Conservation (phyloP, 2,329 filamentous ascomycete genomes). For the Colletotrichum liriopes region DNA sequence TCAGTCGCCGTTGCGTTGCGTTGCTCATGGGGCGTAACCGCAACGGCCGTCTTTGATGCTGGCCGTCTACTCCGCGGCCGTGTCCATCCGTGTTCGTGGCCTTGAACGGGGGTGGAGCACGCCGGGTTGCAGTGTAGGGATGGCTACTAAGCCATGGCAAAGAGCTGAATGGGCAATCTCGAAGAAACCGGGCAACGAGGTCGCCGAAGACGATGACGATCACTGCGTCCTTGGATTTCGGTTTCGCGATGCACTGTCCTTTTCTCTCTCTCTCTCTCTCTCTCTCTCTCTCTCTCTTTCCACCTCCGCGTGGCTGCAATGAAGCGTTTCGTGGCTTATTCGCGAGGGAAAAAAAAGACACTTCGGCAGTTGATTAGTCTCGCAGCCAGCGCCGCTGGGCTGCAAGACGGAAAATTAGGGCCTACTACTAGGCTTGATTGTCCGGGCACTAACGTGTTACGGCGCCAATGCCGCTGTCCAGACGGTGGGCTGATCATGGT, state of each 20-base stretch:
- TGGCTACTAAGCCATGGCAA: neutral
- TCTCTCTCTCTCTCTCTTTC: too few relatives aligned
- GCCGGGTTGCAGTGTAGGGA: slow-evolving; percentile 14
- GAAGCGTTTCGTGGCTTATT: slow-evolving; percentile 6
- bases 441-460: slow-evolving; percentile 1
- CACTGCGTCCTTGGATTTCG: neutral
- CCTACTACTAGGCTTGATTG: neutral
- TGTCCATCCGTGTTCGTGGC: neutral
- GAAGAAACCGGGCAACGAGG: neutral
- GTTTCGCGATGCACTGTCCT: slow-evolving; percentile 27
- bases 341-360: neutral
- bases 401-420: neutral
- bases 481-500: slow-evolving; percentile 30
- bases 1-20: neutral
- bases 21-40: slow-evolving; percentile 24
- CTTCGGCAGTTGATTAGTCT: slow-evolving; percentile 23
- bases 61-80: neutral
- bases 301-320: slow-evolving; percentile 8
- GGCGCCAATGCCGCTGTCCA: slow-evolving; percentile 22
- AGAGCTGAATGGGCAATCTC: neutral
- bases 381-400: slow-evolving; percentile 6
- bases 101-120: slow-evolving; percentile 7
- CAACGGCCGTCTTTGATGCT: slow-evolving; percentile 24
- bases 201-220: neutral
- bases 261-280: too few relatives aligned